phyloP scores from a whole-genome alignment of 306 rosid species.

The Glycyrrhiza uralensis region DNA sequence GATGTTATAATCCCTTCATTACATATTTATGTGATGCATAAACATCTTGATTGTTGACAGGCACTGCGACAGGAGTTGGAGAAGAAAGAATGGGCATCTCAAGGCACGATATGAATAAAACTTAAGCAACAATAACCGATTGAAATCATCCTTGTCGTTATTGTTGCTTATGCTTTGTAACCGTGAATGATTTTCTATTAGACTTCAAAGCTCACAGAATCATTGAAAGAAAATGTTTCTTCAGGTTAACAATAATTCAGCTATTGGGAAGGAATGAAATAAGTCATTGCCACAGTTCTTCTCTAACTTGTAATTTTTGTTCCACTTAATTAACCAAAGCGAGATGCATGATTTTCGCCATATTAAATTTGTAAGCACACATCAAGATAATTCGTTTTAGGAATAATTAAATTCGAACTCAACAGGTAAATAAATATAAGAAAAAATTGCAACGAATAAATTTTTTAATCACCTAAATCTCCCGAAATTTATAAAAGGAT shows the following conservation, averaged over 20 bases:
- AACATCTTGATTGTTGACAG: too few relatives aligned
- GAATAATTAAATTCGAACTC: too few relatives aligned
- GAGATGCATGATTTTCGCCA: neutral
- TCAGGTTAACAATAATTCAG: neutral
- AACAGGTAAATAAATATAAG: too few relatives aligned
- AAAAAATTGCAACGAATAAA: too few relatives aligned
- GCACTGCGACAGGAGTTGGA: constrained; percentile 66
- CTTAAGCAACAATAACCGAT: neutral
- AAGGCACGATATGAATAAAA: constrained; percentile 32
- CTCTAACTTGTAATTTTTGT: neutral
- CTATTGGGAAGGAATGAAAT: too few relatives aligned
- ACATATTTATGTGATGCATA: too few relatives aligned
- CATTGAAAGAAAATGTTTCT: neutral
- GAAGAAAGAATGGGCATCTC: constrained; percentile 86
- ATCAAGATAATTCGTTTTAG: neutral
- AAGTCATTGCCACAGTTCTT: neutral
- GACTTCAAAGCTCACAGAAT: neutral
- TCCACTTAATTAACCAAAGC: neutral
- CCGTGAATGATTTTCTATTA: neutral
- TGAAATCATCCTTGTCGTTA: neutral
- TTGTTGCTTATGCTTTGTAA: neutral
- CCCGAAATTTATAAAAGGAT: too few relatives aligned
- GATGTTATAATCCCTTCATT: too few relatives aligned
- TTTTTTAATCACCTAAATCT: too few relatives aligned
- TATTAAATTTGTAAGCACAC: neutral